Percentiles rank a stretch among this genome's conserved stretches.
Conservation (phyloP, 139 green algal species). For the Chlamydomonas schloesseri region DNA sequence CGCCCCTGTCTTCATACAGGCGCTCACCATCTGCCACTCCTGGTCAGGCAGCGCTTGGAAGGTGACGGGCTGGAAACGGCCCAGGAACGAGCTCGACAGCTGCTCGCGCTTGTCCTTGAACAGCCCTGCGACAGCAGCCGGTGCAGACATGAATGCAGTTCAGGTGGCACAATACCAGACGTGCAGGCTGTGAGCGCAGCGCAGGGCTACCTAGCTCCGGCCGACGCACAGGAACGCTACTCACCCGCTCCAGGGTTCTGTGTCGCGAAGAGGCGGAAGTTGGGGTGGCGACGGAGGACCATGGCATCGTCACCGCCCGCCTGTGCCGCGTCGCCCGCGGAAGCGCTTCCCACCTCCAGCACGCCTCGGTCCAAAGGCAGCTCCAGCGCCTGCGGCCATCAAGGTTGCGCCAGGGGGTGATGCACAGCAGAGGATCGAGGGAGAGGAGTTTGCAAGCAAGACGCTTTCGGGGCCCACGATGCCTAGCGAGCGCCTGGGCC, state of each 20-base stretch:
- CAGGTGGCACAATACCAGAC: too few species aligned
- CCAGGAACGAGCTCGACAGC: constrained; percentile 42
- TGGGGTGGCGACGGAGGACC: constrained; percentile 49
- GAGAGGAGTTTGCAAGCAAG: background rate
- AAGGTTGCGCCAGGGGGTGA: too few species aligned
- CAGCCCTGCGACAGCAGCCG: too few species aligned
- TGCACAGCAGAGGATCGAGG: background rate
- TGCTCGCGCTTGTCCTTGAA: constrained; percentile 52
- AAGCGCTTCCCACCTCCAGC: constrained; percentile 16
- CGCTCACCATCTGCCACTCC: constrained; percentile 55
- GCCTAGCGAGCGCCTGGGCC: too few species aligned
- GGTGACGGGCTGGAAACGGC: constrained; percentile 38
- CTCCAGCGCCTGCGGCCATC: constrained; percentile 28
- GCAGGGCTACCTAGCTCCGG: too few species aligned
- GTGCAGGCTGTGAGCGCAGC: too few species aligned
- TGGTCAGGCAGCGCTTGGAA: constrained; percentile 48
- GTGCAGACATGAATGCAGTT: too few species aligned
- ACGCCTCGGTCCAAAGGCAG: constrained; percentile 60
- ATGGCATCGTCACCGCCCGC: too few species aligned
- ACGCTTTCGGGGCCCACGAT: too few species aligned
- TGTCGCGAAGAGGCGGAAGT: constrained; percentile 91
- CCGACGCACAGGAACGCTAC: background rate
- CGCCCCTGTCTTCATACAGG: too few species aligned
- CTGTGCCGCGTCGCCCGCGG: background rate
- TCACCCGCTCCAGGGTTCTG: constrained; percentile 86